Conservation (phyloP, 129 eudicot genomes). For the Oenanthe sinensis region DNA sequence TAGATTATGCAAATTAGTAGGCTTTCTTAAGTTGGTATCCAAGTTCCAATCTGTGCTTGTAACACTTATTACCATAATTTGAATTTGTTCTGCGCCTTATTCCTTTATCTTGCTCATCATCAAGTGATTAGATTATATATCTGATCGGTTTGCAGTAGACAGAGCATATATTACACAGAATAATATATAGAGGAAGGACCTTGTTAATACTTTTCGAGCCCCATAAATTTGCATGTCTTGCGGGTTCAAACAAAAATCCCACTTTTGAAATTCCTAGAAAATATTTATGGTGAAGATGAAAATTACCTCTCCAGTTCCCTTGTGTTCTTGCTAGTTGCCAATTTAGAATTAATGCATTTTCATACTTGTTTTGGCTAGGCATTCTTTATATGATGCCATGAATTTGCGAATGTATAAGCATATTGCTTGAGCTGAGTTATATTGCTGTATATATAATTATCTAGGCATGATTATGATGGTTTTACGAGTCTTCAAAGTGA, state of each 20-base stretch:
- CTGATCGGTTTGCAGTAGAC: background rate
- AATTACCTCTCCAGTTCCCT: background rate
- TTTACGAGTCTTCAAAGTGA: background rate
- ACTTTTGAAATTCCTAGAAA: background rate
- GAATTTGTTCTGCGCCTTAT: background rate
- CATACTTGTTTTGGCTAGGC: background rate
- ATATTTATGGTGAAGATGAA: background rate
- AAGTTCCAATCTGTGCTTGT: background rate
- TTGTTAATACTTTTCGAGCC: background rate
- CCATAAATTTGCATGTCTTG: background rate
- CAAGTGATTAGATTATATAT: background rate
- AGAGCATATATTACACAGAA: background rate
- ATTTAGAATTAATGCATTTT: background rate
- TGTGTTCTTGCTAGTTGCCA: background rate
- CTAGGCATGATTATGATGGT: conserved; percentile 2
- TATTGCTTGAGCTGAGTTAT: background rate
- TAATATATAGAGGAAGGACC: background rate
- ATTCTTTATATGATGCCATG: background rate
- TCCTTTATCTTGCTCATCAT: background rate
- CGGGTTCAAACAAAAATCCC: background rate
- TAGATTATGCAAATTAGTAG: background rate
- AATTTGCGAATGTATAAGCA: background rate
- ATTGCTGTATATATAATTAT: background rate
- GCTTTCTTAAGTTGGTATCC: background rate
- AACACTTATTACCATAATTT: background rate